Percentiles rank a stretch among this genome's conserved stretches.
phyloP scores from a whole-genome alignment of 331 rosid genomes.

The Saraca asoca region DNA sequence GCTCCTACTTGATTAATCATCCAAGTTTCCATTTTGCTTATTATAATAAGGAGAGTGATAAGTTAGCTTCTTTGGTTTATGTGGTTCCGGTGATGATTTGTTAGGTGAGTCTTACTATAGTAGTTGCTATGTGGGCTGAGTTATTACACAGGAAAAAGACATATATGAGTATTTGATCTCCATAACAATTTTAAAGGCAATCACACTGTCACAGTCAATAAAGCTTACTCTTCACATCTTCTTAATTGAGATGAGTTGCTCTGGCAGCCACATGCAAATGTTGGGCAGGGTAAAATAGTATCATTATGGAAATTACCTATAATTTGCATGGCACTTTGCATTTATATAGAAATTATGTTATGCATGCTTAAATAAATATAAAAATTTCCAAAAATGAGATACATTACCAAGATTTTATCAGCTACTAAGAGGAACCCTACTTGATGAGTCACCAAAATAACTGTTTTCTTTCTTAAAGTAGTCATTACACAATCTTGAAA shows the following conservation, averaged over 20 bases:
- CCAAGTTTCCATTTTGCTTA: too few species aligned
- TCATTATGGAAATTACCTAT: constrained; percentile 58
- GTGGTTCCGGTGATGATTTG: too few species aligned
- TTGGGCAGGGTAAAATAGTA: constrained; percentile 67
- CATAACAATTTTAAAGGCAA: constrained; percentile 17
- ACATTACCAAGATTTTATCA: constrained; percentile 65
- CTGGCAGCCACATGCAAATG: constrained; percentile 81
- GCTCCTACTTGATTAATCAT: too few species aligned
- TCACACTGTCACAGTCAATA: constrained; percentile 19
- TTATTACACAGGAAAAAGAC: constrained; percentile 18
- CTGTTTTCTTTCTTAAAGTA: constrained; percentile 64
- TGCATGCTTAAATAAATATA: neutral
- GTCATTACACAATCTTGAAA: constrained; percentile 76
- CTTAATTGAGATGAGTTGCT: constrained; percentile 53
- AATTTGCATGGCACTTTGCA: too few species aligned
- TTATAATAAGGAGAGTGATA: too few species aligned
- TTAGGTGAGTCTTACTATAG: too few species aligned
- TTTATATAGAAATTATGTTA: neutral
- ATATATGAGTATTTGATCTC: constrained; percentile 2
- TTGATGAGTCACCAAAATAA: constrained; percentile 91
- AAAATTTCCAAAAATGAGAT: neutral
- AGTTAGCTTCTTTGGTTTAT: too few species aligned
- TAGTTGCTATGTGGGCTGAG: too few species aligned
- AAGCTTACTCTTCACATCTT: constrained; percentile 55
- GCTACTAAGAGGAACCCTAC: constrained; percentile 78